A percentile compares a stretch with the other conserved stretches of the same genome.
phyloP scores from a whole-genome alignment of 495 filamentous ascomycete genomes.

The Podospora comata region DNA sequence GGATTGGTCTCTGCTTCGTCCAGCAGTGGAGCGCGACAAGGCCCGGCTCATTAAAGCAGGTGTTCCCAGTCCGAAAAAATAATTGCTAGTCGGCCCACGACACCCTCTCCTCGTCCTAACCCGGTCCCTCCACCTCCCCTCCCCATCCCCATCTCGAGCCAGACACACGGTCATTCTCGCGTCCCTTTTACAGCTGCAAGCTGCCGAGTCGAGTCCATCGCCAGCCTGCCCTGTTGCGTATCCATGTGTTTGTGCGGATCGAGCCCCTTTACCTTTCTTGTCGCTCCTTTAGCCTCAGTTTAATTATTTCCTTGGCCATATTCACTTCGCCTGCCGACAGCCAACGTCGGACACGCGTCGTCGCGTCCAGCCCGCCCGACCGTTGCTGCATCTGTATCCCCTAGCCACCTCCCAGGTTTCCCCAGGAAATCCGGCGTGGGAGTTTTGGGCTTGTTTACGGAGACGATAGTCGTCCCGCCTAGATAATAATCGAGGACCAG shows the following conservation, averaged over 20 bases:
- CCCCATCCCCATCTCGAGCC: slow-evolving; percentile 12
- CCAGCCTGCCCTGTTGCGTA: slow-evolving; percentile 22
- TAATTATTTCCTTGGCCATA: slow-evolving; percentile 13
- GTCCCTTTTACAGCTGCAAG: slow-evolving; percentile 24
- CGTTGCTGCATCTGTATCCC: slow-evolving; percentile 1
- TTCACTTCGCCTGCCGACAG: slow-evolving; percentile 22
- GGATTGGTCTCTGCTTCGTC: background rate
- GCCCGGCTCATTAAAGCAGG: slow-evolving; percentile 30
- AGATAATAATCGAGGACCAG: slow-evolving; percentile 21
- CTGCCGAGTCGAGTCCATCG: slow-evolving; percentile 25
- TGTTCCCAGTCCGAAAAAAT: slow-evolving; percentile 22
- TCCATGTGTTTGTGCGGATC: slow-evolving; percentile 30
- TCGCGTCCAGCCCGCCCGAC: slow-evolving; percentile 34
- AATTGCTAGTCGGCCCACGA: slow-evolving; percentile 21
- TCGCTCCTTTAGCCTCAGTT: slow-evolving; percentile 32
- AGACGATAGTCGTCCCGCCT: slow-evolving; percentile 26
- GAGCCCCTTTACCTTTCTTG: slow-evolving; percentile 27
- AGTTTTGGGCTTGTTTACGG: slow-evolving; percentile 11
- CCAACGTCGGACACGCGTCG: slow-evolving; percentile 33
- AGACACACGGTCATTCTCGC: slow-evolving; percentile 26
- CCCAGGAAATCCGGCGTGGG: slow-evolving; percentile 2
- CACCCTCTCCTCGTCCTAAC: slow-evolving; percentile 13
- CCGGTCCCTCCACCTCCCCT: background rate
- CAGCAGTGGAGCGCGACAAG: slow-evolving; percentile 29
- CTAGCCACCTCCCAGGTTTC: slow-evolving; percentile 6